Percentiles rank a stretch among this genome's conserved stretches.
These are phyloP conservation scores for Candida methanosorbosa DNA, from an alignment of 805 yeast genomes.

Conservation along the genomic window DNA sequence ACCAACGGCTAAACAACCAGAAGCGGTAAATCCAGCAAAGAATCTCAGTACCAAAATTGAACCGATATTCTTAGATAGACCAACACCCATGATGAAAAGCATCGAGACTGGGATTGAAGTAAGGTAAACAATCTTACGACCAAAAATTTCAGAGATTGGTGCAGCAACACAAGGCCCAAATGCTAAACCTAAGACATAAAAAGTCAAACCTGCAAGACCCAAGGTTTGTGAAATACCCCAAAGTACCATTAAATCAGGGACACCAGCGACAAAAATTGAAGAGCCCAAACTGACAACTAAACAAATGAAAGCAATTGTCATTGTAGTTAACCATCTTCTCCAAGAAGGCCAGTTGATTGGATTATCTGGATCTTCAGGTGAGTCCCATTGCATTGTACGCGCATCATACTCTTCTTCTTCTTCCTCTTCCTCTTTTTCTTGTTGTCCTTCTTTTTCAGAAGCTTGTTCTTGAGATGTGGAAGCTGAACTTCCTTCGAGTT, in stretches of 20 bases:
- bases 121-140: conserved; percentile 55
- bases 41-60: conserved; percentile 61
- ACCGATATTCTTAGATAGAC: conserved; percentile 51
- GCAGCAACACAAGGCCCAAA: conserved; percentile 65
- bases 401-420: conserved; percentile 28
- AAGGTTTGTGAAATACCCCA: conserved; percentile 53
- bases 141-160: conserved; percentile 62
- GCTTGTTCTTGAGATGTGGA: not conserved
- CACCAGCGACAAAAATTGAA: conserved; percentile 60
- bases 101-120: conserved; percentile 55
- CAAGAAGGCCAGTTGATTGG: conserved; percentile 62
- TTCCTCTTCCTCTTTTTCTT: conserved; percentile 16
- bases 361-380: conserved; percentile 49
- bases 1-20: conserved; percentile 78
- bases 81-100: conserved; percentile 70
- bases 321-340: conserved; percentile 59
- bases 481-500: conserved; percentile 2
- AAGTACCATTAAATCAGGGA: conserved; percentile 38
- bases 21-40: conserved; percentile 66
- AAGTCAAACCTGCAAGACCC: conserved; percentile 59
- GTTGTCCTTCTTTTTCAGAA: conserved; percentile 1
- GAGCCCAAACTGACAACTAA: conserved; percentile 70
- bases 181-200: conserved; percentile 64
- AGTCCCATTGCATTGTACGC: conserved; percentile 46
- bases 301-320: conserved; percentile 57